Percentiles rank a stretch among this genome's conserved stretches.
These are phyloP conservation scores for Lepiota subincarnata DNA, from an alignment of 768 basidiomycete genomes.

Conservation along the genomic window DNA sequence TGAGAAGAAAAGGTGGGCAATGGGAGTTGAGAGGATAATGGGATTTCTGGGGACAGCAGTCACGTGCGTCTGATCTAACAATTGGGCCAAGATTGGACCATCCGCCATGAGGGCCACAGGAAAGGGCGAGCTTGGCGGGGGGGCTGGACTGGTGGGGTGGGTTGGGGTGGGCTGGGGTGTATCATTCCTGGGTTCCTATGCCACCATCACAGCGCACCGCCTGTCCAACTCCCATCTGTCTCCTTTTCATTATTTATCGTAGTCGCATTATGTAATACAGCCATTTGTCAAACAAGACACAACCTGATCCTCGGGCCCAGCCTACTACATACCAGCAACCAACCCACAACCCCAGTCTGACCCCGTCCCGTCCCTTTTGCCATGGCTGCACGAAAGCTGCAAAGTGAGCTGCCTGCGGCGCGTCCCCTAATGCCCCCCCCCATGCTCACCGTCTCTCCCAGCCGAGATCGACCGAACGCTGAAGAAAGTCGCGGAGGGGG, in stretches of 20 bases:
- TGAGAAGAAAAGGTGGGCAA: conserved; percentile 8
- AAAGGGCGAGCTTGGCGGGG: too few relatives aligned
- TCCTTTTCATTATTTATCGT: background rate
- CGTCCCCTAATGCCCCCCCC: too few relatives aligned
- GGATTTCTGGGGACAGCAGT: conserved; percentile 5
- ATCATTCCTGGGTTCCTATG: background rate
- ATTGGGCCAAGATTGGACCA: background rate
- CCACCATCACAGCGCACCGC: too few relatives aligned
- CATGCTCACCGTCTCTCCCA: conserved; percentile 28
- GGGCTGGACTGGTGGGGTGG: too few relatives aligned
- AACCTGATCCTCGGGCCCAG: background rate
- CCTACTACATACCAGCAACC: background rate
- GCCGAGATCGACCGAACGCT: conserved; percentile 98
- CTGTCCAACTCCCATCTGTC: background rate
- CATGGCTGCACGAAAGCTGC: conserved; percentile 91
- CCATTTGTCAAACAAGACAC: background rate
- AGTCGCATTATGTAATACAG: background rate
- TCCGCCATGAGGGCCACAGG: background rate
- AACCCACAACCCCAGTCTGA: background rate
- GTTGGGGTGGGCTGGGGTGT: background rate
- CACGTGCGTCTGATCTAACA: conserved; percentile 9
- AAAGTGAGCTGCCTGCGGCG: conserved; percentile 46
- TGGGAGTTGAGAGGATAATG: conserved; percentile 6
- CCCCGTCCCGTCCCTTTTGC: conserved; percentile 17
- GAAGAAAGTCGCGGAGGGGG: conserved; percentile 95